phyloP scores from a whole-genome alignment of 1,284 basidiomycete species.

The Grifola frondosa region DNA sequence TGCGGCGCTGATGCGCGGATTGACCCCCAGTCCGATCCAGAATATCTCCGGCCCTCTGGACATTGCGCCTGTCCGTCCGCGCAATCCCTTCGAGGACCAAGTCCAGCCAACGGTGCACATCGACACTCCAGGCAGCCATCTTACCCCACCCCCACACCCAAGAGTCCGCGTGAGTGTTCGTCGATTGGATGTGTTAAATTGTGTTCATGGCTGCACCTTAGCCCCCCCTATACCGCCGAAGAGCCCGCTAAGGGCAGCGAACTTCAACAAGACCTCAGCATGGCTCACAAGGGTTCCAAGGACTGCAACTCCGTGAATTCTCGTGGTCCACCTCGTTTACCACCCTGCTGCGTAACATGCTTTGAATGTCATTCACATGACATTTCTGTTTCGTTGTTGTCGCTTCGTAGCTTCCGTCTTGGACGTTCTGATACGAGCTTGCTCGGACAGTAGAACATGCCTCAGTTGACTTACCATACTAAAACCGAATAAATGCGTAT shows the following conservation, averaged over 20 bases:
- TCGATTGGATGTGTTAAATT: background rate
- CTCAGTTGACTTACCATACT: too few relatives aligned
- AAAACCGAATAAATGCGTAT: too few relatives aligned
- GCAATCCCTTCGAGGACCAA: conserved; percentile 21
- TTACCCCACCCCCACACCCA: conserved; percentile 1
- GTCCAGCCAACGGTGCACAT: conserved; percentile 11
- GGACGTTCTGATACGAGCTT: too few relatives aligned
- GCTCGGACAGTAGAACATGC: too few relatives aligned
- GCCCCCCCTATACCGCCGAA: conserved; percentile 18
- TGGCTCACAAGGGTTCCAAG: conserved; percentile 19
- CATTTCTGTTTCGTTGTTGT: too few relatives aligned
- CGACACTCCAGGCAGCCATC: conserved; percentile 7
- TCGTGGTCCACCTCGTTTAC: too few relatives aligned
- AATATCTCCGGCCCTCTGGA: conserved; percentile 12
- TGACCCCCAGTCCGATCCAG: conserved; percentile 10
- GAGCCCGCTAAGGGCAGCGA: conserved; percentile 15
- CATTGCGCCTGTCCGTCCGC: conserved; percentile 13
- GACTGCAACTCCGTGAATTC: conserved; percentile 13
- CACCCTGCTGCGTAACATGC: too few relatives aligned
- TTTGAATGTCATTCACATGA: too few relatives aligned
- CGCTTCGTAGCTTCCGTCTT: too few relatives aligned
- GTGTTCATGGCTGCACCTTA: conserved; percentile 1
- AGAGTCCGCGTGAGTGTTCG: conserved; percentile 1
- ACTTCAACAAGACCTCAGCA: conserved; percentile 8
- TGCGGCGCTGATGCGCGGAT: conserved; percentile 11